These are phyloP conservation scores for Elymus sibiricus DNA, from an alignment of 176 grass and related monocot species.

Conservation along the genomic window DNA sequence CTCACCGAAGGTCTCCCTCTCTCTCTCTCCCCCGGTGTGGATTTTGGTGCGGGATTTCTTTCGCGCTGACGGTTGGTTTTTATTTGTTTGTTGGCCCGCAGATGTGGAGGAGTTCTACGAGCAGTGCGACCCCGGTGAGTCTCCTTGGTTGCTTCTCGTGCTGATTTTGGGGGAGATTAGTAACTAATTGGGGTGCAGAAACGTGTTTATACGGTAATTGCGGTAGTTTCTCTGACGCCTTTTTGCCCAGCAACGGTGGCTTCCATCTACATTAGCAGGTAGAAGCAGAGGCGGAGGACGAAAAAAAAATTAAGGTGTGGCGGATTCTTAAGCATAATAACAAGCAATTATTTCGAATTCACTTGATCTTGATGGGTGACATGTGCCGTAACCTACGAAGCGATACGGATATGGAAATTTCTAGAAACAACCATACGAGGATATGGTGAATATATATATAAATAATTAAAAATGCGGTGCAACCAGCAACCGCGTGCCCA, in stretches of 20 bases:
- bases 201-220: not conserved
- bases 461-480: too few relatives aligned
- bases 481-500: too few relatives aligned
- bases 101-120: constrained; percentile 66
- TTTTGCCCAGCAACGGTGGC: not conserved
- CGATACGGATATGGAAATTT: too few relatives aligned
- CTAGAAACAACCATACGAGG: too few relatives aligned
- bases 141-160: not conserved
- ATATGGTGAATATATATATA: too few relatives aligned
- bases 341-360: too few relatives aligned
- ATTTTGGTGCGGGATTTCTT: not conserved
- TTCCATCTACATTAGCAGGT: not conserved
- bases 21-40: not conserved
- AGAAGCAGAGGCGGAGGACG: too few relatives aligned
- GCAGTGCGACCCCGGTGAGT: constrained; percentile 63
- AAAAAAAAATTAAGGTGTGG: too few relatives aligned
- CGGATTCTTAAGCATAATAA: too few relatives aligned
- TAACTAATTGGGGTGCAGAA: not conserved
- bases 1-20: constrained; percentile 53
- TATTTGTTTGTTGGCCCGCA: constrained; percentile 31
- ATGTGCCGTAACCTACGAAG: too few relatives aligned
- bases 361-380: too few relatives aligned
- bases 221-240: not conserved
- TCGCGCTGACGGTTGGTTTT: constrained; percentile 20
- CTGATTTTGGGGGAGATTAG: not conserved